Evolutionary conservation across 306 rosid genomes (phyloP).

Genomic region (Trifolium fragiferum): DNA sequence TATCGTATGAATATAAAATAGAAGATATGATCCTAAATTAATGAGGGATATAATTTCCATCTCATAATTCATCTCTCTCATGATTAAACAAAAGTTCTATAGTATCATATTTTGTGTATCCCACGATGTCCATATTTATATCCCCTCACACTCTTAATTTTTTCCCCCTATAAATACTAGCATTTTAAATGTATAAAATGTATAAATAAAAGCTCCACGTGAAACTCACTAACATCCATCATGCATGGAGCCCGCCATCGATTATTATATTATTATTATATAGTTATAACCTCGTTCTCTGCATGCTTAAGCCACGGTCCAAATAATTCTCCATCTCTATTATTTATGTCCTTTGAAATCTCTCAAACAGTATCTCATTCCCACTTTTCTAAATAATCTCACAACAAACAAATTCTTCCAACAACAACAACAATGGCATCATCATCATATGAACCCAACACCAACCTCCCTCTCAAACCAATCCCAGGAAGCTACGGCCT

Average conservation of each 20-base stretch:
- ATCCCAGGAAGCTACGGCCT: slow-evolving; percentile 74
- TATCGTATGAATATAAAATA: too few relatives aligned
- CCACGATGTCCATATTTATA: too few relatives aligned
- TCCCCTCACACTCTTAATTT: not conserved
- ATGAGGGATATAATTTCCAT: too few relatives aligned
- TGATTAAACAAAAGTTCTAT: too few relatives aligned
- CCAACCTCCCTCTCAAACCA: slow-evolving; percentile 40
- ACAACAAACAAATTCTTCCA: not conserved
- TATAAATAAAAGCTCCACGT: not conserved
- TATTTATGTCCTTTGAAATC: not conserved
- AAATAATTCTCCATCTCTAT: not conserved
- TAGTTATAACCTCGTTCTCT: not conserved
- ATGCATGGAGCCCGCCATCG: not conserved
- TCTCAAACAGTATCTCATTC: not conserved
- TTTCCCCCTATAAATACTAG: too few relatives aligned
- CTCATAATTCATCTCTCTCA: too few relatives aligned
- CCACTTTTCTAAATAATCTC: not conserved
- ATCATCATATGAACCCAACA: not conserved
- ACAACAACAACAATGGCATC: slow-evolving; percentile 6
- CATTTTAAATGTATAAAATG: not conserved
- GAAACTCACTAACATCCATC: slow-evolving; percentile 6
- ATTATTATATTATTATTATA: not conserved
- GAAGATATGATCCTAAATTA: too few relatives aligned
- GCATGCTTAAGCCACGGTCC: not conserved
- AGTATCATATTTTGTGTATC: too few relatives aligned